These are phyloP conservation scores for Ceratobasidium sp. DNA, from an alignment of 1,284 basidiomycete species.

Conservation along the genomic window DNA sequence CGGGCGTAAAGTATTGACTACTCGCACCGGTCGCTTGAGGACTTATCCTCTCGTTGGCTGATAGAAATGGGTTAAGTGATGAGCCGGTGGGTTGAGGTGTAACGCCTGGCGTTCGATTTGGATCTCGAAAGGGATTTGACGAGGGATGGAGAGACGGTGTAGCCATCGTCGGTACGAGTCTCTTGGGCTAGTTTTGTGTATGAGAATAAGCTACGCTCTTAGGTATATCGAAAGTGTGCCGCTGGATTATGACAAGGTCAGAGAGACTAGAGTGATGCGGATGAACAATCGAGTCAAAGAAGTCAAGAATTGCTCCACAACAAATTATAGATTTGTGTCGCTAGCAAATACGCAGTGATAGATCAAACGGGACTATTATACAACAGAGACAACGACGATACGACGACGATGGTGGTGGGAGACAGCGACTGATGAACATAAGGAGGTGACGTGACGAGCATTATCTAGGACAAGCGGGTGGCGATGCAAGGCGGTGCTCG, in stretches of 20 bases:
- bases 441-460: conserved; percentile 1
- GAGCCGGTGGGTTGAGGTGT: conserved; percentile 39
- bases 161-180: conserved; percentile 1
- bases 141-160: conserved; percentile 32
- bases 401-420: not conserved
- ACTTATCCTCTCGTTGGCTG: conserved; percentile 30
- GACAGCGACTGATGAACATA: not conserved
- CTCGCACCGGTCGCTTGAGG: conserved; percentile 34
- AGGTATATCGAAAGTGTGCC: not conserved
- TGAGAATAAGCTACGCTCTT: too few species aligned
- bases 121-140: conserved; percentile 43
- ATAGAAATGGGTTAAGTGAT: conserved; percentile 38
- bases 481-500: conserved; percentile 11
- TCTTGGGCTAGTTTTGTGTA: not conserved
- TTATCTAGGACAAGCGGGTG: not conserved
- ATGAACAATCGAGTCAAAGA: not conserved
- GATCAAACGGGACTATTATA: not conserved
- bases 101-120: conserved; percentile 24
- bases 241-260: not conserved
- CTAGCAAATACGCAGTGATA: not conserved
- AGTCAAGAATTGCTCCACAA: not conserved
- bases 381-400: not conserved
- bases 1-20: conserved; percentile 38
- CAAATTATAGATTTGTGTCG: not conserved
- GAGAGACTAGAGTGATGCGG: not conserved